Evolutionary conservation across 2,329 filamentous ascomycete species (phyloP).

Genomic region (Trichoderma afroharzianum): DNA sequence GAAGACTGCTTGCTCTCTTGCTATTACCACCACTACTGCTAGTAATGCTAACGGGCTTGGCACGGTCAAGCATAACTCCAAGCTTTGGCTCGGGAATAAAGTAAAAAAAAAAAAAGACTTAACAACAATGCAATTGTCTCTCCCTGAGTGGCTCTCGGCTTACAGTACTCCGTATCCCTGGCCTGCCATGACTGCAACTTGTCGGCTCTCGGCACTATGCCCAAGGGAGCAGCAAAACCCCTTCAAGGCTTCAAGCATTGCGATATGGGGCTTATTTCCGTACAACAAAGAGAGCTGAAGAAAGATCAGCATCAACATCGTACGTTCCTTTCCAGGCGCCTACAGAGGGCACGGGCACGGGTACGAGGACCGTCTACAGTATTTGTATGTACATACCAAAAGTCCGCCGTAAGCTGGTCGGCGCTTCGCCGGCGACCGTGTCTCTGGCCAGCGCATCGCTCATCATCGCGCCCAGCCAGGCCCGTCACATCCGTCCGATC

Average conservation of each 20-base stretch:
- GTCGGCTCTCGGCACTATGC: neutral
- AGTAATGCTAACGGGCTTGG: neutral
- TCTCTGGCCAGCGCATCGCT: conserved; percentile 14
- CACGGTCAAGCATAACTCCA: neutral
- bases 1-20: neutral
- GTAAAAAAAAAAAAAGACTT: neutral
- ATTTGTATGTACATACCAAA: neutral
- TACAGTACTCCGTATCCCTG: neutral
- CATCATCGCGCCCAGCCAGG: neutral
- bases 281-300: neutral
- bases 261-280: neutral
- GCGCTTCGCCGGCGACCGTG: conserved; percentile 15
- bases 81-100: neutral
- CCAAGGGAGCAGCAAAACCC: neutral
- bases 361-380: neutral
- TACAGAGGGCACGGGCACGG: neutral
- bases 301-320: neutral
- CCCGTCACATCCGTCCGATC: neutral
- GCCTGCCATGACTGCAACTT: neutral
- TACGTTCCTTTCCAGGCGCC: neutral
- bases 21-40: neutral
- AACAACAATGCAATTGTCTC: neutral
- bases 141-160: neutral
- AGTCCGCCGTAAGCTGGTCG: neutral
- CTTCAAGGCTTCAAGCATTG: neutral